phyloP scores from a whole-genome alignment of 2,329 filamentous ascomycete genomes.

The Pyricularia sp. region DNA sequence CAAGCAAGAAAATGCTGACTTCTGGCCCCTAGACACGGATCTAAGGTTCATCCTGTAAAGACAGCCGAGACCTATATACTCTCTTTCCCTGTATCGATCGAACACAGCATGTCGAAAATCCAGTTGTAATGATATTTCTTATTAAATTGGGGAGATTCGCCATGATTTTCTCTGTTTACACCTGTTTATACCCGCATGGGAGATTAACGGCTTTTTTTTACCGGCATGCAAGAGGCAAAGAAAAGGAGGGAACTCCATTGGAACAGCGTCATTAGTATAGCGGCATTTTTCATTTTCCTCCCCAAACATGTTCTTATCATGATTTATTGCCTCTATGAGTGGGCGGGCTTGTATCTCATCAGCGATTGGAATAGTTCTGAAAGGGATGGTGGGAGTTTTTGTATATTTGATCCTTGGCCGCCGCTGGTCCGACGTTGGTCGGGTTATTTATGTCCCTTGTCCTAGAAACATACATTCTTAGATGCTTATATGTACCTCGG shows the following conservation, averaged over 20 bases:
- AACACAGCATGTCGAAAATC: neutral
- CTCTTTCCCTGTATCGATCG: neutral
- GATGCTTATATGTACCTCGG: neutral
- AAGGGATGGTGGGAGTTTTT: neutral
- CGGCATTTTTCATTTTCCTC: neutral
- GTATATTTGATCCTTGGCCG: neutral
- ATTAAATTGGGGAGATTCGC: neutral
- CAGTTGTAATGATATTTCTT: constrained; percentile 4
- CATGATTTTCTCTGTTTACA: neutral
- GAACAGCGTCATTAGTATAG: neutral
- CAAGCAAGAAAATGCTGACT: neutral
- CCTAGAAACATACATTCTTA: too few species aligned
- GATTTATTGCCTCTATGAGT: neutral
- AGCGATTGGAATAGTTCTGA: neutral
- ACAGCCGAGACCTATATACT: neutral
- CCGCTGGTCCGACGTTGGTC: too few species aligned
- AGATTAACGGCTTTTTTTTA: neutral
- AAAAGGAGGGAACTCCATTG: constrained; percentile 3
- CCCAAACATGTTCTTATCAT: neutral
- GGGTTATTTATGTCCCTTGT: too few species aligned
- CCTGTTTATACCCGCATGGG: neutral
- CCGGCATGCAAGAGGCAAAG: constrained; percentile 7
- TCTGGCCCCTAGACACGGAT: constrained; percentile 42
- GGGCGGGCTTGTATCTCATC: neutral
- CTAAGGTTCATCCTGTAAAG: constrained; percentile 53